Conservation (phyloP, 306 rosid genomes). For the Astragalus membranaceus region DNA sequence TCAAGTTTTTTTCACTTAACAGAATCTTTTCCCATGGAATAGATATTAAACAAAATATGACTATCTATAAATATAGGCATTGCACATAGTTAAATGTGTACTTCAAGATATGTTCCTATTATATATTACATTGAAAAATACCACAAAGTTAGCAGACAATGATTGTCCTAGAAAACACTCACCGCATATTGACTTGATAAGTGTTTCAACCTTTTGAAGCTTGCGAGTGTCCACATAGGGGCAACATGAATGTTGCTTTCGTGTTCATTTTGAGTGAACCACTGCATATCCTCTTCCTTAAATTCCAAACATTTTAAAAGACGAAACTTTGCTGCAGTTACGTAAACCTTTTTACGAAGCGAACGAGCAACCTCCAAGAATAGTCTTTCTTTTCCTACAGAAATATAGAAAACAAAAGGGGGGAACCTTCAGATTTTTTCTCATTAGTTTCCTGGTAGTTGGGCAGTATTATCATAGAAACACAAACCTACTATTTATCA, state of each 20-base stretch:
- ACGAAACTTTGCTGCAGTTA: constrained; percentile 70
- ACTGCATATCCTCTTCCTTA: constrained; percentile 73
- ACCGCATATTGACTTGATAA: constrained; percentile 71
- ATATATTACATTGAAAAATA: constrained; percentile 3
- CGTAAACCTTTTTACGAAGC: constrained; percentile 67
- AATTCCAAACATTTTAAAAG: constrained; percentile 72
- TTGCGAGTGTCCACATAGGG: constrained; percentile 93
- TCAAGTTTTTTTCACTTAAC: too few relatives aligned
- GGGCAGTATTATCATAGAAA: neutral
- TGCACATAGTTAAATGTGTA: neutral
- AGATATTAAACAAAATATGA: neutral
- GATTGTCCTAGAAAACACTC: constrained; percentile 16
- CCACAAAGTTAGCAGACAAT: neutral
- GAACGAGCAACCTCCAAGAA: constrained; percentile 94
- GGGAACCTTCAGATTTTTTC: neutral
- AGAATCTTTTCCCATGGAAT: too few relatives aligned
- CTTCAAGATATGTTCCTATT: neutral
- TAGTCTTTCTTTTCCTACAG: constrained; percentile 83
- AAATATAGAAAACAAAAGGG: neutral
- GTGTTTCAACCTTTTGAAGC: constrained; percentile 88
- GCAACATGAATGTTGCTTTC: constrained; percentile 94
- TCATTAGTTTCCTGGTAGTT: neutral
- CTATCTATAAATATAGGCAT: neutral
- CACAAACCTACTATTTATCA: neutral
- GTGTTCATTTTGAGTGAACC: constrained; percentile 77